Evolutionary conservation across 2,329 filamentous ascomycete species (phyloP), one percentile per base, ranked within the genome.

Genomic region (Trichophyton benhamiae): DNA sequence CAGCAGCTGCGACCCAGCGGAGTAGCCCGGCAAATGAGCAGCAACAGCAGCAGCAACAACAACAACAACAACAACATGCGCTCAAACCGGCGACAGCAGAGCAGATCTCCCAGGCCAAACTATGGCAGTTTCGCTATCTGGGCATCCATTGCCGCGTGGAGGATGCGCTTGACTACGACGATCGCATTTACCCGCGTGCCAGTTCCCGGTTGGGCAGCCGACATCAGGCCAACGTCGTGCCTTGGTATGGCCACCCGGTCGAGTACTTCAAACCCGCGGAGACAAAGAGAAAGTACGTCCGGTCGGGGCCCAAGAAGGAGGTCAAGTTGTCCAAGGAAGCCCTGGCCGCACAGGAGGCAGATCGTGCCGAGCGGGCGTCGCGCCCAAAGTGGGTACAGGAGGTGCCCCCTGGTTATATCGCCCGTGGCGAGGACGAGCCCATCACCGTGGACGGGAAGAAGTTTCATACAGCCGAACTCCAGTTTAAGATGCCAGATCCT

Each of bases 81-180:
- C 57, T 72, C 60, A 79, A 81, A 63, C 80, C 82, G 36, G 83
- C 80, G 8, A 96, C 91, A 0, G 83, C 87, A 61, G 91, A 95
- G 70, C 92, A 97, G 72, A 87, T 92, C 62, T 89, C 94, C 62
- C 88, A 96, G 67, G 91, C 92, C 36, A 94, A 90, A 69, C 83
- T 96, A 69, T 99, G 94, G 94, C 91, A 91, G 1, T 97, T 94
- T 78, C 85, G 94, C 63, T 99, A 99, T 73, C 78, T 99, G 5
- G 94, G 94, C 42, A 91, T 96, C 67, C 94, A 99, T 75, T 96
- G 91, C 75, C 88, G 91, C 66, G 88, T 94, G 0, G 91, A 97
- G 73, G 94, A 99, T 76, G 94, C 90, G 0, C 79, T 99, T 33
- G 94, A 99, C 72, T 95, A 96, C 71, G 94, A 99, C 70, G 94